phyloP scores from a whole-genome alignment of 305 asterid species.

The Striga hermonthica region DNA sequence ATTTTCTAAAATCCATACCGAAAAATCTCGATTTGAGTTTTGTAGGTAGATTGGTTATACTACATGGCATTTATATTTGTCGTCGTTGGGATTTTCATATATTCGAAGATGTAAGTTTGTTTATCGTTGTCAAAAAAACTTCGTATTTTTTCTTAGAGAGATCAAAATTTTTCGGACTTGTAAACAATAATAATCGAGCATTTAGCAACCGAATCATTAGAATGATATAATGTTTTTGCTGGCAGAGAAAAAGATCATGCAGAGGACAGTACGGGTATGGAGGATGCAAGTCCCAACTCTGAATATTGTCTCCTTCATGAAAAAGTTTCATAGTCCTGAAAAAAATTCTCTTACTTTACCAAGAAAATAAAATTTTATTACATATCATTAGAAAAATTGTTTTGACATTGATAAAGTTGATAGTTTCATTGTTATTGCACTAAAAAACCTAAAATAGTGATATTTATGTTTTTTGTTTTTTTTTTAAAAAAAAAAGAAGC shows the following conservation, averaged over 20 bases:
- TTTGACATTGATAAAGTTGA: too few relatives aligned
- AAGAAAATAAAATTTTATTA: not conserved
- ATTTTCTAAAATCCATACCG: not conserved
- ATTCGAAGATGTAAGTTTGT: conserved; percentile 47
- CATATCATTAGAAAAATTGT: not conserved
- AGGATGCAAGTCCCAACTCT: conserved; percentile 31
- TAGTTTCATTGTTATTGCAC: too few relatives aligned
- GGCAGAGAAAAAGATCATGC: conserved; percentile 37
- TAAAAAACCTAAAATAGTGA: too few relatives aligned
- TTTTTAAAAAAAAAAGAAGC: too few relatives aligned
- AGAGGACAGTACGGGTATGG: too few relatives aligned
- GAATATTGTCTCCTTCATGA: conserved; percentile 42
- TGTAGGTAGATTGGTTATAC: conserved; percentile 74
- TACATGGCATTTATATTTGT: conserved; percentile 59
- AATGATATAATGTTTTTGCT: not conserved
- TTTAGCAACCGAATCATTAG: not conserved
- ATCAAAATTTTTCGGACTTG: too few relatives aligned
- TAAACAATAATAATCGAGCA: too few relatives aligned
- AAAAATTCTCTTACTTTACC: not conserved
- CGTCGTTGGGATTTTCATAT: conserved; percentile 53
- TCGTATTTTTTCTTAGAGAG: too few relatives aligned
- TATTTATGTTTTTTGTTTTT: too few relatives aligned
- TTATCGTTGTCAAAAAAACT: not conserved
- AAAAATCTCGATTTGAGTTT: not conserved
- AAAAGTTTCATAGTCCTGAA: conserved; percentile 28